phyloP scores from a whole-genome alignment of 2,329 filamentous ascomycete species.

The Lojkania enalia region DNA sequence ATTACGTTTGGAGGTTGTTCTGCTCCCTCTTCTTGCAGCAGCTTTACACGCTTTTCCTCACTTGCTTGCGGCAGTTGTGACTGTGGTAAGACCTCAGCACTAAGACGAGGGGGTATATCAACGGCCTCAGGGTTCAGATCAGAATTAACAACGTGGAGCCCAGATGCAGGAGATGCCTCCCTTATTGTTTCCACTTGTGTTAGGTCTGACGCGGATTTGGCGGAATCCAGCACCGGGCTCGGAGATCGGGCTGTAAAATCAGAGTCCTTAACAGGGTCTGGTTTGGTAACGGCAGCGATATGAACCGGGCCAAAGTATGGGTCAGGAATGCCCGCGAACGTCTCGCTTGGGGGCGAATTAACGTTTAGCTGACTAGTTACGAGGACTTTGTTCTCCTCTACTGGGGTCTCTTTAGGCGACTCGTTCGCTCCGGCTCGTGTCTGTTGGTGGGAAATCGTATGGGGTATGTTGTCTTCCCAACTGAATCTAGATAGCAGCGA shows the following conservation, averaged over 20 bases:
- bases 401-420: neutral
- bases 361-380: slow-evolving; percentile 19
- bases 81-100: slow-evolving; percentile 21
- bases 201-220: slow-evolving; percentile 21
- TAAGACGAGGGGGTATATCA: slow-evolving; percentile 41
- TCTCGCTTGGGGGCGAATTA: slow-evolving; percentile 22
- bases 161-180: slow-evolving; percentile 30
- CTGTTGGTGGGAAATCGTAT: slow-evolving; percentile 16
- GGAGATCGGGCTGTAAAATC: slow-evolving; percentile 18
- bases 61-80: slow-evolving; percentile 4
- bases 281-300: slow-evolving; percentile 25
- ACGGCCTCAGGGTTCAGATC: slow-evolving; percentile 42
- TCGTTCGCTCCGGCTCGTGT: slow-evolving; percentile 5
- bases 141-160: slow-evolving; percentile 51
- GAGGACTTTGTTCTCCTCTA: slow-evolving; percentile 3
- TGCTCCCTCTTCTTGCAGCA: slow-evolving; percentile 6
- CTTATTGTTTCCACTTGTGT: slow-evolving; percentile 11
- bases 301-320: slow-evolving; percentile 36
- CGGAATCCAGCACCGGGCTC: slow-evolving; percentile 21
- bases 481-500: slow-evolving; percentile 34
- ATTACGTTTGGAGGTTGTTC: slow-evolving; percentile 11
- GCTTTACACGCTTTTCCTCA: slow-evolving; percentile 11
- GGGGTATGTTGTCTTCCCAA: slow-evolving; percentile 31
- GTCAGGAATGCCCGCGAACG: slow-evolving; percentile 23
- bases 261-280: slow-evolving; percentile 24